Conservation (phyloP, 1,139 yeast species). For the Hyphopichia wangnamkhiaoensis region DNA sequence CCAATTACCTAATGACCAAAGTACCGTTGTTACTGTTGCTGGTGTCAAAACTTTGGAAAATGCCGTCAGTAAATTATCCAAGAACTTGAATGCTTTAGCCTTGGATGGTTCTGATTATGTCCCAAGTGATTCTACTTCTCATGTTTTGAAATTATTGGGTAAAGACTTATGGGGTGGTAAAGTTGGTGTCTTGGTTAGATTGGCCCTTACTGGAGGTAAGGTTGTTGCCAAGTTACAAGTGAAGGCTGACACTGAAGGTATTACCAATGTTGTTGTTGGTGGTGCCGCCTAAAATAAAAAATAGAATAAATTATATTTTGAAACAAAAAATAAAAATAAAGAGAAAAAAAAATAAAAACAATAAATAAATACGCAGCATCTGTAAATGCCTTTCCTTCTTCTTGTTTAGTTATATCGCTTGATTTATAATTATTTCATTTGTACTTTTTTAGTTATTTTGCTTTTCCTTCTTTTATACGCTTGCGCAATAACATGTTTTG, state of each 20-base stretch:
- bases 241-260: slow-evolving; percentile 59
- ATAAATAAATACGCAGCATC: no score
- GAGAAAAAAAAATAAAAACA: no score
- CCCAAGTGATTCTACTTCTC: slow-evolving; percentile 60
- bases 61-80: slow-evolving; percentile 49
- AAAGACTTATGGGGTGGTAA: slow-evolving; percentile 73
- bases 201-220: slow-evolving; percentile 69
- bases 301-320: no score
- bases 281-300: slow-evolving; percentile 22
- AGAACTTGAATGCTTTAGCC: slow-evolving; percentile 74
- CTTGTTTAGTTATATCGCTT: no score
- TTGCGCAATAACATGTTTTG: no score
- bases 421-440: no score
- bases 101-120: slow-evolving; percentile 77
- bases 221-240: slow-evolving; percentile 78
- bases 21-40: slow-evolving; percentile 40
- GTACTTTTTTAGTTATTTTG: no score
- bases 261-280: slow-evolving; percentile 49
- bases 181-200: slow-evolving; percentile 67
- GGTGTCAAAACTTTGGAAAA: slow-evolving; percentile 35
- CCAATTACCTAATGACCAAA: slow-evolving; percentile 49
- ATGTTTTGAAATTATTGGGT: slow-evolving; percentile 80
- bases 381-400: no score
- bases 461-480: no score
- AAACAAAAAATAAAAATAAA: no score